phyloP scores from a whole-genome alignment of 2,329 filamentous ascomycete species.

The Tolypocladium album region DNA sequence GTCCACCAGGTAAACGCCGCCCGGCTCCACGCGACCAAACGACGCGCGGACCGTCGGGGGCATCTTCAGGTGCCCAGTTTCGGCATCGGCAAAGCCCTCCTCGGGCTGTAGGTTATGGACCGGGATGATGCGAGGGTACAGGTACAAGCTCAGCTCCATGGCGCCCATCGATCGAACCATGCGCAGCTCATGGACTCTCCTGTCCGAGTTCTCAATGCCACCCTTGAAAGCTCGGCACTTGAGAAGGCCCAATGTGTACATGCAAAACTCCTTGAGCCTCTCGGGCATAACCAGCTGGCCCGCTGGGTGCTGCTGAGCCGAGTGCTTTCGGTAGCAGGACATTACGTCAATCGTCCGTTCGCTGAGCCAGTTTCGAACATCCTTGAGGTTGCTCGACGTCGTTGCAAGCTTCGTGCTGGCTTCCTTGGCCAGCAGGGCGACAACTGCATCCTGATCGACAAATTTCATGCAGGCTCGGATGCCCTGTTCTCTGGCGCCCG shows the following conservation, averaged over 20 bases:
- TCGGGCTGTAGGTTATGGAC: slow-evolving; percentile 80
- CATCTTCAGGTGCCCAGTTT: slow-evolving; percentile 78
- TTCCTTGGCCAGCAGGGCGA: slow-evolving; percentile 84
- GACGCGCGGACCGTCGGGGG: slow-evolving; percentile 72
- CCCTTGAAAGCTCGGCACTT: slow-evolving; percentile 93
- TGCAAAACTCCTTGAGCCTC: slow-evolving; percentile 89
- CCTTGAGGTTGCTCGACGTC: slow-evolving; percentile 64
- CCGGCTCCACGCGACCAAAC: slow-evolving; percentile 81
- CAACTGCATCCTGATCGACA: slow-evolving; percentile 90
- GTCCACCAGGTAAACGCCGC: slow-evolving; percentile 88
- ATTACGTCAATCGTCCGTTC: slow-evolving; percentile 92
- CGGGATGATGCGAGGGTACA: slow-evolving; percentile 89
- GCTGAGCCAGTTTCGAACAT: slow-evolving; percentile 70
- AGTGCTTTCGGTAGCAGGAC: slow-evolving; percentile 85
- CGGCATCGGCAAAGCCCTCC: slow-evolving; percentile 82
- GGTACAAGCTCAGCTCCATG: slow-evolving; percentile 76
- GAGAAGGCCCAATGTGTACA: slow-evolving; percentile 85
- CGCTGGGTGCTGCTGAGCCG: slow-evolving; percentile 73
- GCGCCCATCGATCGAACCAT: slow-evolving; percentile 83
- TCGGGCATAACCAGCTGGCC: slow-evolving; percentile 92
- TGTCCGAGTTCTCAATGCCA: slow-evolving; percentile 81
- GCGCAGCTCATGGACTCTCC: slow-evolving; percentile 82
- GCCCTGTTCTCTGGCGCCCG: slow-evolving; percentile 32
- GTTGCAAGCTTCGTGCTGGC: slow-evolving; percentile 72
- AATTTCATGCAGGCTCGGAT: slow-evolving; percentile 81